Evolutionary conservation across 2,329 filamentous ascomycete genomes (phyloP).

Genomic region (Tolypocladium endophyticum): DNA sequence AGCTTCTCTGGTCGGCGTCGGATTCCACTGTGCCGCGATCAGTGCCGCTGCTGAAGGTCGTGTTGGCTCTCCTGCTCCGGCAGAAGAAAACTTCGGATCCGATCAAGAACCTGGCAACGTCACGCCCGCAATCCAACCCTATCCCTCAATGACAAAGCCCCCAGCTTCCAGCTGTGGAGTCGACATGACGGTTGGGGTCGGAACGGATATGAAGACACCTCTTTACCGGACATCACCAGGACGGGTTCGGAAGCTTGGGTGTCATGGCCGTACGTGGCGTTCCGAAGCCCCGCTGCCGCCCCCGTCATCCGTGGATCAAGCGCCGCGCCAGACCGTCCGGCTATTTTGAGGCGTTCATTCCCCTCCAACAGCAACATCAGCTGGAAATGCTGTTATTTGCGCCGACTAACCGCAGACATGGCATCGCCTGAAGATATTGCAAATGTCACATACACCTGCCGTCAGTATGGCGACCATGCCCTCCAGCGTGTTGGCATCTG

Average conservation of each 20-base stretch:
- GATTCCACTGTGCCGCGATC: too few species aligned
- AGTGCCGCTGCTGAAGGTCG: neutral
- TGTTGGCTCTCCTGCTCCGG: neutral
- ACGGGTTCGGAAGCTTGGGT: neutral
- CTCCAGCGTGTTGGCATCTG: conserved; percentile 38
- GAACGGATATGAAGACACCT: neutral
- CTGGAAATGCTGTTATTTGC: neutral
- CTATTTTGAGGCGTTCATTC: neutral
- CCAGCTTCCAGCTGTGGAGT: neutral
- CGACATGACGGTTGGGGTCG: neutral
- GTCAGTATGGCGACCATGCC: conserved; percentile 26
- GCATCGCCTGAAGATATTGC: neutral
- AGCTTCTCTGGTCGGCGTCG: neutral
- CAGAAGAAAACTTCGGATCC: too few species aligned
- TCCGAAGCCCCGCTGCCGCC: neutral
- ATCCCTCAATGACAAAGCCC: neutral
- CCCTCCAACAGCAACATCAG: neutral
- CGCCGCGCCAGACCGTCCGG: neutral
- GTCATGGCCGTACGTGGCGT: neutral
- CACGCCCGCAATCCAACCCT: neutral
- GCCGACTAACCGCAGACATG: neutral
- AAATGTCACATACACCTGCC: conserved; percentile 18
- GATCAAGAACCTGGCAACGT: neutral
- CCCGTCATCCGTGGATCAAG: neutral
- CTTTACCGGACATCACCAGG: neutral